phyloP scores from a whole-genome alignment of 2,329 filamentous ascomycete species.

The Nigrospora oryzae region DNA sequence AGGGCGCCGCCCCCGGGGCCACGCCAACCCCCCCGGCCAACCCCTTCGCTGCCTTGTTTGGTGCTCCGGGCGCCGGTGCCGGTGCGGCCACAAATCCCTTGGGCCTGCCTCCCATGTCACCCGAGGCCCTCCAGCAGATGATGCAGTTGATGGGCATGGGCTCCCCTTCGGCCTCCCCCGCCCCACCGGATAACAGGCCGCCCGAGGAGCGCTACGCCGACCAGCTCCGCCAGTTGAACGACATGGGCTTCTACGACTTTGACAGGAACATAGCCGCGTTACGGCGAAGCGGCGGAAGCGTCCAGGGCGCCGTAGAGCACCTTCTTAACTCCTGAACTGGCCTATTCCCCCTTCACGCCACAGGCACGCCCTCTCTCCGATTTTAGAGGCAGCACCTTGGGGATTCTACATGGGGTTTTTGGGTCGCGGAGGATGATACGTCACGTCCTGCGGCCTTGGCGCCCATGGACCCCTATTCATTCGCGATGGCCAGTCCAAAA shows the following conservation, averaged over 20 bases:
- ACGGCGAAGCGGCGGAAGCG: slow-evolving; percentile 81
- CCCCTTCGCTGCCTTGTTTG: slow-evolving; percentile 62
- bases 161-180: slow-evolving; percentile 31
- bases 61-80: slow-evolving; percentile 17
- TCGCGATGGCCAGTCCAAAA: too few relatives aligned
- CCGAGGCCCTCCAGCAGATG: slow-evolving; percentile 47
- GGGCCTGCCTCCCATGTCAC: slow-evolving; percentile 37
- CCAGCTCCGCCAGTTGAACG: slow-evolving; percentile 84
- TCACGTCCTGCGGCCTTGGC: too few relatives aligned
- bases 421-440: too few relatives aligned
- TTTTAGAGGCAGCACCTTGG: too few relatives aligned
- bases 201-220: slow-evolving; percentile 90
- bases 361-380: too few relatives aligned
- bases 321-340: slow-evolving; percentile 36
- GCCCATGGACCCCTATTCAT: too few relatives aligned
- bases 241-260: slow-evolving; percentile 98
- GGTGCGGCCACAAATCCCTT: slow-evolving; percentile 22
- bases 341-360: too few relatives aligned
- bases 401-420: too few relatives aligned
- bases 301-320: slow-evolving; percentile 83
- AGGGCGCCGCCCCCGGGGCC: neutral
- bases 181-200: slow-evolving; percentile 72
- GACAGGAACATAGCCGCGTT: slow-evolving; percentile 86
- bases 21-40: slow-evolving; percentile 37
- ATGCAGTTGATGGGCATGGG: slow-evolving; percentile 38